A percentile compares a stretch with the other conserved stretches of the same genome.
Conservation (phyloP, 2,329 filamentous ascomycete species). For the Fusarium bactridioides region DNA sequence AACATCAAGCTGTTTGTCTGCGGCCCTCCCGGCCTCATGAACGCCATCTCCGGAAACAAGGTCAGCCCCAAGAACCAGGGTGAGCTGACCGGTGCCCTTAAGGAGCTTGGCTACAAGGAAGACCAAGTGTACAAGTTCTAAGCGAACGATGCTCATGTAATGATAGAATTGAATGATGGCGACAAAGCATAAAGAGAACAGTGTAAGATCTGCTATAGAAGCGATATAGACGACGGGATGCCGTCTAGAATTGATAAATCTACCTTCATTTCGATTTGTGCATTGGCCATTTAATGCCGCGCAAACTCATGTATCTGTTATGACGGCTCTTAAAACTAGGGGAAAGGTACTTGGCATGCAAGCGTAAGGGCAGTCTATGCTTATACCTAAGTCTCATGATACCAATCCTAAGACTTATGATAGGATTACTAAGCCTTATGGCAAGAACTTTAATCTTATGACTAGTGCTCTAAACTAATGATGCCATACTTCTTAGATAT, state of each 20-base stretch:
- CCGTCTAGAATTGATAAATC: conserved; percentile 36
- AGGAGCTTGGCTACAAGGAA: conserved; percentile 74
- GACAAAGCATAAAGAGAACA: conserved; percentile 14
- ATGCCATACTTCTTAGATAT: no score
- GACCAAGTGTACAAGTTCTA: conserved; percentile 97
- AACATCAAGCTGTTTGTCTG: conserved; percentile 98
- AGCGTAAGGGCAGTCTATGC: background rate
- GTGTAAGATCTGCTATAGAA: conserved; percentile 41
- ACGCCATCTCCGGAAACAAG: conserved; percentile 89
- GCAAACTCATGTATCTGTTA: no score
- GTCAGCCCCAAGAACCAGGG: conserved; percentile 93
- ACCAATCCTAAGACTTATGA: no score
- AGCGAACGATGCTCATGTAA: conserved; percentile 4
- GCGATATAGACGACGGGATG: conserved; percentile 29
- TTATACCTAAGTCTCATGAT: background rate
- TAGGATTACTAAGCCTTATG: background rate
- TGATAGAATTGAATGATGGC: conserved; percentile 13
- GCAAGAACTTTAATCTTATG: background rate
- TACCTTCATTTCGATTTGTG: background rate
- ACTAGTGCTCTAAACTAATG: background rate
- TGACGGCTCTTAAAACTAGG: background rate
- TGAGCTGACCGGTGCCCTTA: conserved; percentile 81
- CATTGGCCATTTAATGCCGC: no score
- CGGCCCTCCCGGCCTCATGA: conserved; percentile 91
- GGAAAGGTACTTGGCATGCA: background rate